Evolutionary conservation across 1,139 yeast genomes (phyloP).

Genomic region (Candida dubliniensis): DNA sequence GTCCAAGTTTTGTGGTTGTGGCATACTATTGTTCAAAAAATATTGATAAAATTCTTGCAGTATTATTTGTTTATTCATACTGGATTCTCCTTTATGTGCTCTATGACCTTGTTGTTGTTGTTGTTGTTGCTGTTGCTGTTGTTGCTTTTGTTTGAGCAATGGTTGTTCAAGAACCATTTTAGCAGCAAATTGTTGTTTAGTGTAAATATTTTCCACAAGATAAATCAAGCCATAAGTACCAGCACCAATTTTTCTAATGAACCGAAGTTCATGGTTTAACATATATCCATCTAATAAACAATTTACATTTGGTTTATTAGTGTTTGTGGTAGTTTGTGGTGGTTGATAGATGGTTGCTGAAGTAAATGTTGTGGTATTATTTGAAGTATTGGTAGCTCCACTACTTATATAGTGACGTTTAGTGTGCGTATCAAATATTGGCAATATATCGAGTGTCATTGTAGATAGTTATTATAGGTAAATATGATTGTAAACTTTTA

Average conservation of each 20-base stretch:
- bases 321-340: conserved; percentile 7
- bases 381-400: too few relatives aligned
- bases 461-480: conserved; percentile 2
- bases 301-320: conserved; percentile 11
- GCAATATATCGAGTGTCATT: conserved; percentile 21
- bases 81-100: too few relatives aligned
- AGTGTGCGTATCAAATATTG: conserved; percentile 14
- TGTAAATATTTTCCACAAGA: conserved; percentile 56
- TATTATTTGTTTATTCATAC: conserved; percentile 27
- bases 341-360: conserved; percentile 1
- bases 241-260: conserved; percentile 68
- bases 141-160: conserved; percentile 15
- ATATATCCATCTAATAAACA: conserved; percentile 26
- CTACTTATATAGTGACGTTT: conserved; percentile 2
- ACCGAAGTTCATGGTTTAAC: conserved; percentile 21
- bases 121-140: neutral
- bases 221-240: conserved; percentile 90
- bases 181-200: conserved; percentile 62
- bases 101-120: conserved; percentile 25
- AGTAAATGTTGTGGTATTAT: neutral
- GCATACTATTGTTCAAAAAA: conserved; percentile 23
- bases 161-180: conserved; percentile 64
- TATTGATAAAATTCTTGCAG: conserved; percentile 31
- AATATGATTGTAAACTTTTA: neutral
- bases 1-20: conserved; percentile 29